Evolutionary conservation across 2,329 filamentous ascomycete genomes (phyloP).

Genomic region (Monosporascus ibericus): DNA sequence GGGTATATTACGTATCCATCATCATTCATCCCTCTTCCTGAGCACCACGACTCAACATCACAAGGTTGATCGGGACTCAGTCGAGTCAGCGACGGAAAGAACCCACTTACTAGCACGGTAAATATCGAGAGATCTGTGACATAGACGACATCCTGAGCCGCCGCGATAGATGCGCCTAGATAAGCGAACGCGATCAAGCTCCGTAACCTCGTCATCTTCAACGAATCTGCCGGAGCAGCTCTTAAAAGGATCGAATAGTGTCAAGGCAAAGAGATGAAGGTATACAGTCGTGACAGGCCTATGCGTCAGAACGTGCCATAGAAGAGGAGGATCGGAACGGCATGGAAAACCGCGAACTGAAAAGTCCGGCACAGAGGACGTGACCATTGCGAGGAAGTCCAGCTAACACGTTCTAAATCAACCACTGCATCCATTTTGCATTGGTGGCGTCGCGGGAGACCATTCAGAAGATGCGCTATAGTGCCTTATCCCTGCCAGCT

Average conservation of each 20-base stretch:
- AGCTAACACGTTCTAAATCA: not conserved
- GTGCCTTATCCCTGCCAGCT: constrained; percentile 14
- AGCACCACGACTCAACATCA: too few relatives aligned
- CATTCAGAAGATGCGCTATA: not conserved
- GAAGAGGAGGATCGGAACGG: not conserved
- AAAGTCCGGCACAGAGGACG: not conserved
- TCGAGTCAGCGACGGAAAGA: not conserved
- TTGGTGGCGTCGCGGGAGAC: not conserved
- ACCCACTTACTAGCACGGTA: constrained; percentile 20
- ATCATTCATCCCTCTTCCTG: too few relatives aligned
- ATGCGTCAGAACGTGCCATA: not conserved
- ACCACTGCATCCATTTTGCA: not conserved
- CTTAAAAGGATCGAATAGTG: not conserved
- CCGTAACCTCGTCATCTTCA: not conserved
- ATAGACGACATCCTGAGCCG: constrained; percentile 21
- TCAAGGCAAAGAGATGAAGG: not conserved
- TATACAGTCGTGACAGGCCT: not conserved
- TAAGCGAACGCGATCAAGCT: constrained; percentile 6
- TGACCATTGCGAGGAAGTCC: not conserved
- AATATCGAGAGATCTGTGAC: constrained; percentile 26
- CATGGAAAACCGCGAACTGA: not conserved
- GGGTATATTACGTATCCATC: too few relatives aligned
- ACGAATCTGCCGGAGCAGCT: not conserved
- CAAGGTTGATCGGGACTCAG: too few relatives aligned
- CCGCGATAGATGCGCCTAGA: constrained; percentile 8